phyloP scores from a whole-genome alignment of 805 yeast genomes.

The Brettanomyces anomalus region DNA sequence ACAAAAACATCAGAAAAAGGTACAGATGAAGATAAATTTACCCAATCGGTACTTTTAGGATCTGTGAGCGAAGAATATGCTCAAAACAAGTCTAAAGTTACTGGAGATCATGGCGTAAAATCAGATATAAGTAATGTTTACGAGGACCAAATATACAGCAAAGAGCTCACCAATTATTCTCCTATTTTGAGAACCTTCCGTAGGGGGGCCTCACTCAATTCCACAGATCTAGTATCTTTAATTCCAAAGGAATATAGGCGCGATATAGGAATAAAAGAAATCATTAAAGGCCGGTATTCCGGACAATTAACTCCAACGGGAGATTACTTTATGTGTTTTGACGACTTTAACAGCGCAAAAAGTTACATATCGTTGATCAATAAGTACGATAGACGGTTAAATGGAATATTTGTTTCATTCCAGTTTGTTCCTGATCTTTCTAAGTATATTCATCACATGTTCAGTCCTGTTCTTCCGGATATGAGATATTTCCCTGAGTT shows the following conservation, averaged over 20 bases:
- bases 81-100: too few species aligned
- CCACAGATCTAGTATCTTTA: not conserved
- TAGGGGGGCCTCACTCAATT: not conserved
- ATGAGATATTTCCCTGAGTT: slow-evolving; percentile 6
- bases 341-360: slow-evolving; percentile 18
- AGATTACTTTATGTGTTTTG: slow-evolving; percentile 47
- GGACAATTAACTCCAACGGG: slow-evolving; percentile 34
- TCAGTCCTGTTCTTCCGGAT: slow-evolving; percentile 15
- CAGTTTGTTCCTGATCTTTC: slow-evolving; percentile 29
- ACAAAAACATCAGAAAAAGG: too few species aligned
- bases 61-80: too few species aligned
- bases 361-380: not conserved
- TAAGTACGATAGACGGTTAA: slow-evolving; percentile 38
- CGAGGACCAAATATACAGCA: too few species aligned
- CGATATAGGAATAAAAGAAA: slow-evolving; percentile 23
- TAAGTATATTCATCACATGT: slow-evolving; percentile 16
- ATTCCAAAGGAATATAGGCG: not conserved
- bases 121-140: too few species aligned
- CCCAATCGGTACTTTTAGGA: too few species aligned
- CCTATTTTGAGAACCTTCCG: not conserved
- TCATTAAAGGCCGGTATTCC: slow-evolving; percentile 43
- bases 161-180: not conserved
- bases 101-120: too few species aligned
- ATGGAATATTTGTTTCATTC: slow-evolving; percentile 40
- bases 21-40: too few species aligned